Base-by-base conservation (phyloP, 73 alveolate genomes). In the Tetrahymena borealis region DNA sequence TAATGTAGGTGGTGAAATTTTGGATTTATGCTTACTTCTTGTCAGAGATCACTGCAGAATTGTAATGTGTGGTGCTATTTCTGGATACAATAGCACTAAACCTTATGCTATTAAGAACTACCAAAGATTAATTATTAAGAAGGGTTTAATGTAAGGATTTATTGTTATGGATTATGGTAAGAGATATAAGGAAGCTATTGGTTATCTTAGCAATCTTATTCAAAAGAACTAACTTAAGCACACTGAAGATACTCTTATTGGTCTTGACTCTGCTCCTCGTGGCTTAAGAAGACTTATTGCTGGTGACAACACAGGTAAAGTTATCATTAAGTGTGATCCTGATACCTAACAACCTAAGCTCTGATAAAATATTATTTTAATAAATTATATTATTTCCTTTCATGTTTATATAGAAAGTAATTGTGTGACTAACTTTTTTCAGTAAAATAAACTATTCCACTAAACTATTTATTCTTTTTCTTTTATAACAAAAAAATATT, bases 1-100 rank as follows among this genome's bases (percentile, higher is more conserved):
- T 94, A 96, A 96, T 60, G 98, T 96, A 11, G 98, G 98, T 31
- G 98, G 98, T 35, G 96, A 94, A 78, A 96, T 95, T 32, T 78
- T 96, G 38, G 98, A 96, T 92, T 91, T 94, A 11, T 78, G 94
- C 35, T 94, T 96, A 24, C 41, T 94, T 79, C 94, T 93, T 38
- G 91, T 93, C 41, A 94, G 91, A 91, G 94, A 94, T 38, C 93
- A 79, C 18, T 90, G 94, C 10, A 94, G 96, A 78, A 91, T 94
- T 12, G 79, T 95, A 15, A 43, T 90, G 32, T 94, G 98, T 90
- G 96, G 96, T 18, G 97, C 96, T 12, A 93, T 95, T 39, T 77
- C 94, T 11, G 60, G 94, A n/a, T 95, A 95, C 40, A 92, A 78
- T 90, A 7, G n/a, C 28, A 28, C 90, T 93, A 91, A 91, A 38